Percentiles rank a stretch among this genome's conserved stretches.
These are phyloP conservation scores for Collybia nuda DNA, from an alignment of 768 basidiomycete species.

Conservation along the genomic window DNA sequence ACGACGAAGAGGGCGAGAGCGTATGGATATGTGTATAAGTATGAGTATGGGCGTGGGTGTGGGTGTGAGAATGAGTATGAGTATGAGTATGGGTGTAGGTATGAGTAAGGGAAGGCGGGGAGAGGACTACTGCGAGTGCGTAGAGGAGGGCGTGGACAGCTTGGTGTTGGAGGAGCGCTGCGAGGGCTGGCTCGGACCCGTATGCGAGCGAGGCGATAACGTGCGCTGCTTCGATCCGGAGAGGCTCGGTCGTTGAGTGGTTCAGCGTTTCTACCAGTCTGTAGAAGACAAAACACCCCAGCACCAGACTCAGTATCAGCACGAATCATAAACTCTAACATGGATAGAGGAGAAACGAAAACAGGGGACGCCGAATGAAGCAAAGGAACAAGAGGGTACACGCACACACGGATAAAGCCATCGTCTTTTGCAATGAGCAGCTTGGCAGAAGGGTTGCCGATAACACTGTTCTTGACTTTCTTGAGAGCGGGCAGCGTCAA, in stretches of 20 bases:
- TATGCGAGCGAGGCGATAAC: conserved; percentile 74
- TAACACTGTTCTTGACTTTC: conserved; percentile 71
- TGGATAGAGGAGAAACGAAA: no score
- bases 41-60: conserved; percentile 24
- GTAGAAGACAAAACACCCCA: no score
- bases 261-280: conserved; percentile 68
- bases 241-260: conserved; percentile 42
- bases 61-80: conserved; percentile 37
- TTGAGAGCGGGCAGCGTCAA: conserved; percentile 47
- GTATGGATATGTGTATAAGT: conserved; percentile 12
- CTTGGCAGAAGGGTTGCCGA: conserved; percentile 80
- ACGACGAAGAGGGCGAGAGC: conserved; percentile 64
- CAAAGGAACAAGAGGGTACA: no score
- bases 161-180: conserved; percentile 53
- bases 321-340: no score
- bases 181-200: conserved; percentile 63
- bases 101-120: conserved; percentile 37
- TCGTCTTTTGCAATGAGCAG: conserved; percentile 48
- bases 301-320: no score
- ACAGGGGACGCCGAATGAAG: no score
- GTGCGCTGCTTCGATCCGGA: conserved; percentile 70
- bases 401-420: no score
- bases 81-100: conserved; percentile 21
- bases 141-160: conserved; percentile 62
- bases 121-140: no score